Evolutionary conservation across 768 basidiomycete genomes (phyloP), one percentile per base, ranked within the genome.

Genomic region (Sutorius australiensis): DNA sequence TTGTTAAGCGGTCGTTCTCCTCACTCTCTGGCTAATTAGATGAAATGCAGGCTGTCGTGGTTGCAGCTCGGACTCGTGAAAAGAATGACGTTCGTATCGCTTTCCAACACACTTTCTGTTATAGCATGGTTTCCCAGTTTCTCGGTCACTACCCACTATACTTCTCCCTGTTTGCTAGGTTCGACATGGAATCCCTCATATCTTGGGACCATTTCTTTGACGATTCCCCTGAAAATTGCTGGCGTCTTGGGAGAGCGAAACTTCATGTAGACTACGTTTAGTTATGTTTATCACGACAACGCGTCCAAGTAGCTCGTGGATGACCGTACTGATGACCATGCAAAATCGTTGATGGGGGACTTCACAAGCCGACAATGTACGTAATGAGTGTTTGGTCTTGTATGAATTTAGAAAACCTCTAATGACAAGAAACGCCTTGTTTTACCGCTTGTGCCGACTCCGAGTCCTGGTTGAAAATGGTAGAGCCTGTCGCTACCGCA

Each of bases 41-140:
- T 57, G 40, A 54, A 54, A 30, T 48, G 3, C 55, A 94, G 92
- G 92, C 12, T 95, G 92, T 64, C 86, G 89, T 57, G 92, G 92
- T 10, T 95, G 92, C 63, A 92, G 91, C 63, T 95, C 92, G 14
- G 91, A 93, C 67, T 92, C 88, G 28, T 90, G 69, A 72, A 8
- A 31, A 39, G 14, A 46, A 8, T 36, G 1, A 13, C 7, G n/a
- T 30, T 34, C 4, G 24, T 14, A 14, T 31, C 16, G 10, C 27
- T 41, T 14, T 13, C 19, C 11, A 38, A 34, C 38, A 48, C n/a
- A 11, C 31, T 19, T 31, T 34, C 34, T 46, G 8, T 11, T 24
- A 24, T 32, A 16, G 6, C 4, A 36, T 36, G 27, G 12, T 50
- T 24, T n/a, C 16, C 19, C 21, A 17, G 11, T 41, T 27, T 6